Evolutionary conservation across 2,329 filamentous ascomycete genomes (phyloP).

Genomic region (Pseudopyrenochaeta lycopersici): DNA sequence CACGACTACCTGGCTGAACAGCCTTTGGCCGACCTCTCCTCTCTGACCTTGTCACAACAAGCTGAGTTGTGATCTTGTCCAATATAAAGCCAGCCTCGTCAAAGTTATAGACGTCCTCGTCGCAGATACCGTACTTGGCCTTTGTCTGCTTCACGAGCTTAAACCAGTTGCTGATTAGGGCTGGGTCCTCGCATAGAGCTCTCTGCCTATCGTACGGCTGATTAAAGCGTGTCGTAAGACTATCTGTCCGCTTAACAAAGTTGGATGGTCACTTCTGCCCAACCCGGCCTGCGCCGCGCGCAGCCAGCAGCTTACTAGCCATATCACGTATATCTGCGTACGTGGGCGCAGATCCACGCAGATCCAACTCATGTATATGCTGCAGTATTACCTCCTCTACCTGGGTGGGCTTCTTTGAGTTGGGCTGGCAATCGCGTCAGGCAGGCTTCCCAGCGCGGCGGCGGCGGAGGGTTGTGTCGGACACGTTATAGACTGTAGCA

Average conservation of each 20-base stretch:
- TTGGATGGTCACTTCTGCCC: constrained; percentile 20
- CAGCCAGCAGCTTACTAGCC: constrained; percentile 9
- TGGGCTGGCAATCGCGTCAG: constrained; percentile 20
- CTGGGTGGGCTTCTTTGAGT: constrained; percentile 19
- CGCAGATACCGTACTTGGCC: constrained; percentile 15
- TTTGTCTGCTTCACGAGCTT: background rate
- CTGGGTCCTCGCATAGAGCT: constrained; percentile 14
- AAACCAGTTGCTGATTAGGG: constrained; percentile 10
- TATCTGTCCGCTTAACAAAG: constrained; percentile 19
- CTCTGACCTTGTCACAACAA: constrained; percentile 37
- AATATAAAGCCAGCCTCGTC: constrained; percentile 45
- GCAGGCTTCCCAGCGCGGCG: background rate
- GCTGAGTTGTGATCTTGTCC: constrained; percentile 30
- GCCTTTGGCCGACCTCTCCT: constrained; percentile 20
- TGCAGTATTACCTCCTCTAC: constrained; percentile 20
- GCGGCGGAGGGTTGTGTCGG: background rate
- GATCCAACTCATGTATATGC: constrained; percentile 14
- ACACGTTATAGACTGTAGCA: background rate
- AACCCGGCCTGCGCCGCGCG: constrained; percentile 10
- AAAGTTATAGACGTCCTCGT: constrained; percentile 29
- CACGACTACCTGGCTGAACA: constrained; percentile 33
- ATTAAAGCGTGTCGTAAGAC: constrained; percentile 11
- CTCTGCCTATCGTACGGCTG: constrained; percentile 16
- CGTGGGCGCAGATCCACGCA: background rate
- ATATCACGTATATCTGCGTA: constrained; percentile 2